Evolutionary conservation across 169 alveolate species (phyloP).

Genomic region (Prorocentrum cordatum): DNA sequence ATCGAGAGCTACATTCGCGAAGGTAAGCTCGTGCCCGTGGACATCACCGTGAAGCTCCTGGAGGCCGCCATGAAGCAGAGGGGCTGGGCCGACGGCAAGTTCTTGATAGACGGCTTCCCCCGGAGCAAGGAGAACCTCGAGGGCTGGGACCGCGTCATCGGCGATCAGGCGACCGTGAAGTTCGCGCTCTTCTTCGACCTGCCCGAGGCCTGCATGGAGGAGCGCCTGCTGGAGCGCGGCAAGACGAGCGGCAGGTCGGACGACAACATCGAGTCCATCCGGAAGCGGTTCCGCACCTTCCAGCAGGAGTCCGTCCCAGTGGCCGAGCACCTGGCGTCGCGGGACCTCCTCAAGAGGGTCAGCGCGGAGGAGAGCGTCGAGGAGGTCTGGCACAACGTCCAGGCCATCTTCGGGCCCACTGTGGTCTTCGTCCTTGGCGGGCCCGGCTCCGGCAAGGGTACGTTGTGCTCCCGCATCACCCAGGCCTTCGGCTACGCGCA

Average conservation of each 20-base stretch:
- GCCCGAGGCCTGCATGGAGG: conserved; percentile 47
- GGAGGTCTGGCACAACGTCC: conserved; percentile 39
- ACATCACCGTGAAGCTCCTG: conserved; percentile 81
- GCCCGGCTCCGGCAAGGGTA: conserved; percentile 81
- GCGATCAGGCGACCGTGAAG: conserved; percentile 42
- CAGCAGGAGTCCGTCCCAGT: conserved; percentile 88
- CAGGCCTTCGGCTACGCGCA: conserved; percentile 77
- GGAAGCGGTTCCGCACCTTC: conserved; percentile 84
- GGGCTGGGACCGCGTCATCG: conserved; percentile 34
- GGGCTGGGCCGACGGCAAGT: conserved; percentile 77
- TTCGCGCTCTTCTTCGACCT: conserved; percentile 33
- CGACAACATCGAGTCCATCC: conserved; percentile 87
- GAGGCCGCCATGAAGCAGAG: conserved; percentile 78
- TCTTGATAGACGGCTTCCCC: conserved; percentile 87
- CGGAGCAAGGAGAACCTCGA: conserved; percentile 77
- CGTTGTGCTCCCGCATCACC: conserved; percentile 37
- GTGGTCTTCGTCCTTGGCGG: conserved; percentile 78
- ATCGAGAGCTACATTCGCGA: conserved; percentile 80
- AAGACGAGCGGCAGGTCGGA: conserved; percentile 90
- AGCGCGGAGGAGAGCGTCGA: not conserved
- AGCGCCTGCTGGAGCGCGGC: conserved; percentile 80
- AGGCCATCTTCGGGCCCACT: conserved; percentile 16
- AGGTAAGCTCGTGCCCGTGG: conserved; percentile 87
- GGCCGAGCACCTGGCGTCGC: conserved; percentile 76
- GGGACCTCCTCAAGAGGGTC: conserved; percentile 8